Conservation (phyloP, 345 rosid genomes). For the Sapria himalayana region DNA sequence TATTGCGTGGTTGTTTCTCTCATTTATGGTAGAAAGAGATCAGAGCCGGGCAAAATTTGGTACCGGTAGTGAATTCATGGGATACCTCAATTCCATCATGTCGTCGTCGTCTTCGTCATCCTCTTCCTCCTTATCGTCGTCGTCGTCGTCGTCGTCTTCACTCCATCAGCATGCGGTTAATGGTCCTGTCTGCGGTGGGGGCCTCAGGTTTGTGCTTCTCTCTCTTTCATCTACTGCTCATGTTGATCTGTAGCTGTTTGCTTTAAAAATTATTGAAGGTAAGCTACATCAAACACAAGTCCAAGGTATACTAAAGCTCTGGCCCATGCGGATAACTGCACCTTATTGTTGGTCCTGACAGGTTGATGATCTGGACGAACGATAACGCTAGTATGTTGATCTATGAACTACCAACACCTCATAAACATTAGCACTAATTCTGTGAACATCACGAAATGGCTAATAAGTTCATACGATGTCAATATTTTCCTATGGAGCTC, state of each 20-base stretch:
- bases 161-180: constrained; percentile 57
- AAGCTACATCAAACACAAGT: too few relatives aligned
- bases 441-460: too few relatives aligned
- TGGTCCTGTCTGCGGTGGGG: constrained; percentile 77
- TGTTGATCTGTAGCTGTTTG: constrained; percentile 7
- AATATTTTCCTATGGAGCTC: too few relatives aligned
- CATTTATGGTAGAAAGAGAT: too few relatives aligned
- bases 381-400: background rate
- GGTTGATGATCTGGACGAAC: background rate
- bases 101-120: too few relatives aligned
- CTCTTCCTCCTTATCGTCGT: too few relatives aligned
- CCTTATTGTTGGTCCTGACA: background rate
- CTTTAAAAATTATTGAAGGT: background rate
- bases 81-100: constrained; percentile 63
- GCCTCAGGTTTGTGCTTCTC: constrained; percentile 46
- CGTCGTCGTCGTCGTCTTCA: too few relatives aligned
- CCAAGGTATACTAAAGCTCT: too few relatives aligned
- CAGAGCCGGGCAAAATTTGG: constrained; percentile 7
- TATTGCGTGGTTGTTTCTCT: too few relatives aligned
- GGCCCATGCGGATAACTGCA: too few relatives aligned
- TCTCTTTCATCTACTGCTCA: background rate
- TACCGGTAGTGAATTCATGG: constrained; percentile 20
- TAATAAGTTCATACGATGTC: too few relatives aligned
- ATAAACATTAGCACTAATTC: too few relatives aligned
- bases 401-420: constrained; percentile 3